These are phyloP conservation scores for Piper betle DNA, from an alignment of 164 flowering plant genomes.

Conservation along the genomic window DNA sequence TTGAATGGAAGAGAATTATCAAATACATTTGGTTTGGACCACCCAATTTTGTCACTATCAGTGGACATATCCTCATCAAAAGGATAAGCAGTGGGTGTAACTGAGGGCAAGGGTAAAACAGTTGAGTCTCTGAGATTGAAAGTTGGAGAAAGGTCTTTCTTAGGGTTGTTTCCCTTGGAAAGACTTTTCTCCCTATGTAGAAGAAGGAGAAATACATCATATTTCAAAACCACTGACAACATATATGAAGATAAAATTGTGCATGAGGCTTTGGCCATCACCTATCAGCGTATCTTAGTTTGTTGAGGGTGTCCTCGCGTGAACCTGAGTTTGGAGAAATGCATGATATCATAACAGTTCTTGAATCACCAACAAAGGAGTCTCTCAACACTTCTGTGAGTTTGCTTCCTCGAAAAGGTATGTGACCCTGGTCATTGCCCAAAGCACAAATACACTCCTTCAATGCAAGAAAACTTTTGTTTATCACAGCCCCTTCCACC, in stretches of 20 bases:
- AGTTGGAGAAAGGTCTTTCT: constrained; percentile 34
- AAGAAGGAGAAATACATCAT: background rate
- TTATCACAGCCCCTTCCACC: constrained; percentile 95
- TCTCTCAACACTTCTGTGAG: constrained; percentile 88
- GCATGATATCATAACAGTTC: constrained; percentile 95
- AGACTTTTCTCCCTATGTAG: constrained; percentile 68
- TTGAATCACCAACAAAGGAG: constrained; percentile 87
- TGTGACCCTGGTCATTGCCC: constrained; percentile 86
- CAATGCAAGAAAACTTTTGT: constrained; percentile 80
- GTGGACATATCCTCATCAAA: constrained; percentile 27
- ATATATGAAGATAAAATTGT: background rate
- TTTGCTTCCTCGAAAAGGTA: constrained; percentile 95
- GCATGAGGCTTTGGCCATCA: constrained; percentile 5
- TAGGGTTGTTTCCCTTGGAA: constrained; percentile 60
- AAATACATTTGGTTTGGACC: constrained; percentile 24
- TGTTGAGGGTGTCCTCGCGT: constrained; percentile 86
- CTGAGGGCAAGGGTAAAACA: constrained; percentile 29
- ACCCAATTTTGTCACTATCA: constrained; percentile 37
- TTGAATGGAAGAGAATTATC: constrained; percentile 31
- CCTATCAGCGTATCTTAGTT: constrained; percentile 97
- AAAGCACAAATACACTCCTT: constrained; percentile 96
- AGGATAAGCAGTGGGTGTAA: constrained; percentile 32
- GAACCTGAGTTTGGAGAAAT: constrained; percentile 89
- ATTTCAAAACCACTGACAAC: background rate
- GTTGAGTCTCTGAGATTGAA: constrained; percentile 44